Conservation (phyloP, 768 basidiomycete genomes). For the Pisolithus tinctorius region DNA sequence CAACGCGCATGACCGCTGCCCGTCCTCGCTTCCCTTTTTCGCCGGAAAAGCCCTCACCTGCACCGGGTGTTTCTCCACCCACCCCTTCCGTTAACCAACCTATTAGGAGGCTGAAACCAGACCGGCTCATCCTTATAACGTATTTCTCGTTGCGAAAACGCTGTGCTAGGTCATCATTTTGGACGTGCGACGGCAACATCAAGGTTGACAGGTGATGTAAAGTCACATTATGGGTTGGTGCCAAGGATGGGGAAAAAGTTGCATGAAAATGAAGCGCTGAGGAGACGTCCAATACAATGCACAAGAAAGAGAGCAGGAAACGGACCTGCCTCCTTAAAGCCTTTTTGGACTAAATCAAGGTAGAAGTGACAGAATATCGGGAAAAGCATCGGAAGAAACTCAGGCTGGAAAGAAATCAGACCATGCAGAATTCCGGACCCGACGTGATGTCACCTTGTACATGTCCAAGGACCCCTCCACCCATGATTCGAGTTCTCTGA, state of each 20-base stretch:
- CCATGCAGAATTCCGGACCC: background rate
- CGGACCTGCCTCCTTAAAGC: slow-evolving; percentile 85
- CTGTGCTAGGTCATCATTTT: slow-evolving; percentile 75
- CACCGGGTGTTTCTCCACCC: slow-evolving; percentile 78
- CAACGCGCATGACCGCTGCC: slow-evolving; percentile 85
- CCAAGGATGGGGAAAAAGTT: slow-evolving; percentile 62
- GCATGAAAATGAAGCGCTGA: slow-evolving; percentile 71
- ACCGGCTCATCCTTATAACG: slow-evolving; percentile 80
- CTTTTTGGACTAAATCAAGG: slow-evolving; percentile 85
- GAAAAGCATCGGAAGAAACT: slow-evolving; percentile 88
- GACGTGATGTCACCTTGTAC: slow-evolving; percentile 59
- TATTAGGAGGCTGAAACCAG: slow-evolving; percentile 84
- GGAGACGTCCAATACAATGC: slow-evolving; percentile 4
- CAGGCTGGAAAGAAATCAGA: slow-evolving; percentile 52
- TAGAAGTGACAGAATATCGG: slow-evolving; percentile 98
- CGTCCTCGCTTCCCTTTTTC: slow-evolving; percentile 80
- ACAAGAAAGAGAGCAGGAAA: slow-evolving; percentile 4
- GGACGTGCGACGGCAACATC: slow-evolving; percentile 76
- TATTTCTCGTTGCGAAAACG: slow-evolving; percentile 90
- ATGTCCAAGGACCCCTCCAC: slow-evolving; percentile 87
- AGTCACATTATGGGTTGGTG: slow-evolving; percentile 56
- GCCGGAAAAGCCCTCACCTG: slow-evolving; percentile 72
- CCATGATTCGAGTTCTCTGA: slow-evolving; percentile 80
- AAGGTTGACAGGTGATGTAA: slow-evolving; percentile 77
- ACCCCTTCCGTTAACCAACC: slow-evolving; percentile 96